Base-by-base conservation (phyloP, 768 basidiomycete genomes). In the Leucosporidium creatinivorum region DNA sequence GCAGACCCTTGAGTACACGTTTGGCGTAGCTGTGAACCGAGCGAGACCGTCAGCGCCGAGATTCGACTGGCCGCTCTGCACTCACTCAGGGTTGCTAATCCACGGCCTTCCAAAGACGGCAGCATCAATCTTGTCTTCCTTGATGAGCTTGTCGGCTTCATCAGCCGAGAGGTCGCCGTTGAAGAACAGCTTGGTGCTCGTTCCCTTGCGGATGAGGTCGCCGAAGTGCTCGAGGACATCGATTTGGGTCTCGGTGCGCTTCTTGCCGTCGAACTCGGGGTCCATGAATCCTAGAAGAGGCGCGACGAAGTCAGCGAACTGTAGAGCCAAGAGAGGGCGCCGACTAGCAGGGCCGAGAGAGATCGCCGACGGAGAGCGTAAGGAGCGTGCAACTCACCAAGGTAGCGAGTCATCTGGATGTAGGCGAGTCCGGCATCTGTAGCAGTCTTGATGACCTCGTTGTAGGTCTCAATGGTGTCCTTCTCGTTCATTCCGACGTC, bases 211-310 rank as follows among this genome's bases (percentile, higher is more conserved):
- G 67, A 82, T 77, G 58, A 77, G 70, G 4, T 75, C 75, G 7
- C 76, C 72, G 70, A 80, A 81, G 18, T 80, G 76, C 36, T 73
- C 78, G 26, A 82, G 70, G 6, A 81, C 78, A 69, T 83, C 81
- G 69, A 81, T 79, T 12, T 70, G 47, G 0, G 79, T 82, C 26
- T 77, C 78, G 12, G 81, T 79, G 18, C 52, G 72, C 48, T 77
- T 74, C 36, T 39, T 33, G 49, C 61, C 61, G 26, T 49, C 48
- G 33, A 50, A 51, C 30, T 30, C 33, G n/a, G 21, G n/a, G 23
- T 63, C 62, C 51, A 63, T 54, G 33, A 63, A 63, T 6, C 52
- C 44, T 47, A 25, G 23, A 15, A 8, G 31, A 23, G 57, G 26
- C 33, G 21, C 17, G 39, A 44, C 39, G 15, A 17, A 13, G 39